Evolutionary conservation across 768 basidiomycete genomes (phyloP).

Genomic region (Lactarius vividus): DNA sequence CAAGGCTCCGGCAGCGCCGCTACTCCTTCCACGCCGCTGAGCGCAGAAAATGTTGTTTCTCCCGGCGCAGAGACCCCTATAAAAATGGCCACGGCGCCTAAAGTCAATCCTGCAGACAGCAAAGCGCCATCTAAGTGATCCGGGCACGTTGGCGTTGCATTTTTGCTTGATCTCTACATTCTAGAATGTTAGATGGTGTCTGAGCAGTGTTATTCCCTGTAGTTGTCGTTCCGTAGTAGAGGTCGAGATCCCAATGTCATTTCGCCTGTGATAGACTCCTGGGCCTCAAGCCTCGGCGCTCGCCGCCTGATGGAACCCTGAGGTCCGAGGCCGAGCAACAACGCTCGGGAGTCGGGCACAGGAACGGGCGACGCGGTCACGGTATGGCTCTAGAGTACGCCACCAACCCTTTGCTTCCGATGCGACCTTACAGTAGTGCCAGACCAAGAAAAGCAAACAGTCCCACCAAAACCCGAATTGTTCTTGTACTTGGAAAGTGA

Average conservation of each 20-base stretch:
- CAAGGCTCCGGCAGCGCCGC: too few species aligned
- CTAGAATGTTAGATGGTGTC: not conserved
- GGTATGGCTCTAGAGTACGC: too few species aligned
- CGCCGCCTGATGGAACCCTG: not conserved
- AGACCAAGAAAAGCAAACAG: too few species aligned
- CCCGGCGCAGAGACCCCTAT: not conserved
- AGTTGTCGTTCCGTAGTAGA: not conserved
- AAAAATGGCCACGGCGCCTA: not conserved
- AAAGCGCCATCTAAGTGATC: not conserved
- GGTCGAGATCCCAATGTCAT: not conserved
- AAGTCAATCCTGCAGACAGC: not conserved
- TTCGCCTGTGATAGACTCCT: not conserved
- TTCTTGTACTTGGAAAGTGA: too few species aligned
- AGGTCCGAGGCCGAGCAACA: not conserved
- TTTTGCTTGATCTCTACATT: not conserved
- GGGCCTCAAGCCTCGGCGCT: not conserved
- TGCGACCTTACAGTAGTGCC: too few species aligned
- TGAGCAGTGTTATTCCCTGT: not conserved
- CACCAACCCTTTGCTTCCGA: too few species aligned
- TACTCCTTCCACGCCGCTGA: not conserved
- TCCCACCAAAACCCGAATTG: too few species aligned
- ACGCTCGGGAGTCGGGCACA: too few species aligned
- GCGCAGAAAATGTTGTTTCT: not conserved
- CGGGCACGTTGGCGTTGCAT: not conserved
- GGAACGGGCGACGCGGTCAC: too few species aligned